Percentiles rank a stretch among this genome's conserved stretches.
Evolutionary conservation across 2,329 filamentous ascomycete genomes (phyloP).

Genomic region (Paracamarosporium sp.): DNA sequence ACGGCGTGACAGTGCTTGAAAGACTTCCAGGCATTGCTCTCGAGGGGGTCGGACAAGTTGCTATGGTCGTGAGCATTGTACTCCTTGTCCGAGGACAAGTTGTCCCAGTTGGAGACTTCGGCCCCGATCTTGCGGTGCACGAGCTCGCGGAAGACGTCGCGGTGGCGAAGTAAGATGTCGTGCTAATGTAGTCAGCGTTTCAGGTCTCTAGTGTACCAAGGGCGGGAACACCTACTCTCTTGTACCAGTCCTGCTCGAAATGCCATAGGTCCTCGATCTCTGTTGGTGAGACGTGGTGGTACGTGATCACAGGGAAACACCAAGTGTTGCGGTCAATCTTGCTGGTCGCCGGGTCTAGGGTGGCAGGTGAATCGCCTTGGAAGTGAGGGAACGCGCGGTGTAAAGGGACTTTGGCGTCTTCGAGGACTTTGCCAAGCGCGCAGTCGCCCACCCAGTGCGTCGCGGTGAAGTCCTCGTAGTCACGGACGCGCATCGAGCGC

Average conservation of each 20-base stretch:
- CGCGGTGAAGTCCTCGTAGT: slow-evolving; percentile 46
- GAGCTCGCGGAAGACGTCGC: slow-evolving; percentile 45
- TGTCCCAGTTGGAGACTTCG: slow-evolving; percentile 40
- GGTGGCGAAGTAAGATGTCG: slow-evolving; percentile 42
- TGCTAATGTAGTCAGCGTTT: slow-evolving; percentile 30
- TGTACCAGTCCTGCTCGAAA: slow-evolving; percentile 50
- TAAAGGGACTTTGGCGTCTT: slow-evolving; percentile 43
- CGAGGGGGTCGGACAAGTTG: slow-evolving; percentile 24
- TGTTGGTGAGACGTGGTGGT: slow-evolving; percentile 46
- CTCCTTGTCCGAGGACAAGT: slow-evolving; percentile 43
- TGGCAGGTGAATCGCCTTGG: slow-evolving; percentile 53
- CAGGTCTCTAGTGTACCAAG: slow-evolving; percentile 8
- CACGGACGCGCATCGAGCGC: slow-evolving; percentile 33
- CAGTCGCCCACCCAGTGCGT: slow-evolving; percentile 49
- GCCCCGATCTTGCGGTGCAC: slow-evolving; percentile 38
- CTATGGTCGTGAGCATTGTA: slow-evolving; percentile 43
- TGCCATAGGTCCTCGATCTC: slow-evolving; percentile 48
- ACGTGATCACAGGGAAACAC: slow-evolving; percentile 53
- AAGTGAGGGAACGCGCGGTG: slow-evolving; percentile 53
- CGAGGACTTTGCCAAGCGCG: slow-evolving; percentile 45
- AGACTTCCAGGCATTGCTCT: slow-evolving; percentile 44
- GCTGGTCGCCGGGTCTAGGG: slow-evolving; percentile 45
- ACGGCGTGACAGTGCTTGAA: slow-evolving; percentile 42
- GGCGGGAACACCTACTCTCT: slow-evolving; percentile 22
- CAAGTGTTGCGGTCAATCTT: slow-evolving; percentile 49